phyloP scores from a whole-genome alignment of 2,329 filamentous ascomycete species.

The Fusarium sp. region DNA sequence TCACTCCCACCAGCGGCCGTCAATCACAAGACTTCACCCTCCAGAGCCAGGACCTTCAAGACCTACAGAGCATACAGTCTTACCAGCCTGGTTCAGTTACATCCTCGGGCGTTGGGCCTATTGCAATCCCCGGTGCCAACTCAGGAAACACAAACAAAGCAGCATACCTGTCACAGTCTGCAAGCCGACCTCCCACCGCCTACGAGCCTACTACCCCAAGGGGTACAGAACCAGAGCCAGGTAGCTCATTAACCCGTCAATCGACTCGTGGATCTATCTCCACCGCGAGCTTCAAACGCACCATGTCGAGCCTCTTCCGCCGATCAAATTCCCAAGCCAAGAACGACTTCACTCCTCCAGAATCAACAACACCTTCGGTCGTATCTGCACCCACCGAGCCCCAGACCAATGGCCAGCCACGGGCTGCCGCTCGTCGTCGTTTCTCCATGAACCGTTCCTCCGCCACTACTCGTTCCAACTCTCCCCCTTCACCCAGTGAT shows the following conservation, averaged over 20 bases:
- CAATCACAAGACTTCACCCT: slow-evolving; percentile 67
- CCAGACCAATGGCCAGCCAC: slow-evolving; percentile 50
- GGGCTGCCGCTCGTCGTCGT: slow-evolving; percentile 53
- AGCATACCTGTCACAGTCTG: slow-evolving; percentile 38
- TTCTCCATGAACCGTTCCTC: slow-evolving; percentile 63
- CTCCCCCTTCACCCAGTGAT: slow-evolving; percentile 63
- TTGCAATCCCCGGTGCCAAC: slow-evolving; percentile 40
- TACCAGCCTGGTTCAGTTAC: slow-evolving; percentile 42
- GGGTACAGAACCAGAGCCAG: slow-evolving; percentile 47
- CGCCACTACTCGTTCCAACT: slow-evolving; percentile 62
- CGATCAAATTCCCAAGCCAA: slow-evolving; percentile 56
- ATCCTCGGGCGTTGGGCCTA: slow-evolving; percentile 42
- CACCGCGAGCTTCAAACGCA: slow-evolving; percentile 62
- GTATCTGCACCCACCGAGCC: slow-evolving; percentile 45
- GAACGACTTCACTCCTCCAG: slow-evolving; percentile 40
- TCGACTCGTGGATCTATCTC: slow-evolving; percentile 59
- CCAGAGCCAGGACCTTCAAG: slow-evolving; percentile 57
- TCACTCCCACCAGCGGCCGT: slow-evolving; percentile 71
- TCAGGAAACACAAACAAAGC: slow-evolving; percentile 24
- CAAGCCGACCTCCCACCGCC: slow-evolving; percentile 37
- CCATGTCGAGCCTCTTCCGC: slow-evolving; percentile 64
- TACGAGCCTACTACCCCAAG: slow-evolving; percentile 43
- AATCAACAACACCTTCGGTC: slow-evolving; percentile 48
- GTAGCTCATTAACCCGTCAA: slow-evolving; percentile 55
- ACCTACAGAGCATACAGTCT: slow-evolving; percentile 48